Conservation (phyloP, 2,329 filamentous ascomycete genomes). For the Aotearoamyces nothofagi region DNA sequence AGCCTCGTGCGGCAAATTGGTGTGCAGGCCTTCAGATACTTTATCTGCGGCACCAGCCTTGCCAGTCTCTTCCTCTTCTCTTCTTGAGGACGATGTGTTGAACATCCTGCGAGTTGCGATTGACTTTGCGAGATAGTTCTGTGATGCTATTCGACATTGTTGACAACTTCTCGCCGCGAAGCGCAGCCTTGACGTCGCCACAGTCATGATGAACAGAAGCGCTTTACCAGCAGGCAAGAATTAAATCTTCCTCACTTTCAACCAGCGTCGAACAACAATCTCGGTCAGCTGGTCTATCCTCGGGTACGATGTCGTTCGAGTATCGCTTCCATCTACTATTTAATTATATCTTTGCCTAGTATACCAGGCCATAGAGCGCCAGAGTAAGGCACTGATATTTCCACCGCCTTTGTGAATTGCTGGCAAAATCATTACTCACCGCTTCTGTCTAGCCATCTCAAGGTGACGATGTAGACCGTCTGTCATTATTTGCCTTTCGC, state of each 20-base stretch:
- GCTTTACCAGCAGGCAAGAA: neutral
- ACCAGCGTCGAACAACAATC: no score
- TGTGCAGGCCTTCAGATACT: neutral
- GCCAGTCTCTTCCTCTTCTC: conserved; percentile 2
- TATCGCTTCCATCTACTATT: no score
- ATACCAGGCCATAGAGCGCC: no score
- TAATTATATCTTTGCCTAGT: no score
- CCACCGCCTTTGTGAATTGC: no score
- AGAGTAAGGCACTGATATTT: no score
- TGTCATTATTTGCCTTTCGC: no score
- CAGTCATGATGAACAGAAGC: conserved; percentile 14
- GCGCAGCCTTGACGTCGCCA: conserved; percentile 16
- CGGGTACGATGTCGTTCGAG: no score
- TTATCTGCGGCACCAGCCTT: neutral
- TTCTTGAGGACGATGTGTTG: conserved; percentile 9
- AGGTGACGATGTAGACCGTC: no score
- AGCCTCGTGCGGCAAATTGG: neutral
- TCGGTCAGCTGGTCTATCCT: no score
- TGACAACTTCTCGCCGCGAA: conserved; percentile 13
- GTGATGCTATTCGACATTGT: conserved; percentile 7
- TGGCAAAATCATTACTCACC: no score
- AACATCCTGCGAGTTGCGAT: conserved; percentile 12
- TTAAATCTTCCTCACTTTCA: neutral
- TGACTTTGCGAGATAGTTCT: conserved; percentile 7
- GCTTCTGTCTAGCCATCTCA: no score